Percentiles rank a stretch among this genome's conserved stretches.
Conservation (phyloP, 805 yeast genomes). For the Pichia nanzhaoensis region DNA sequence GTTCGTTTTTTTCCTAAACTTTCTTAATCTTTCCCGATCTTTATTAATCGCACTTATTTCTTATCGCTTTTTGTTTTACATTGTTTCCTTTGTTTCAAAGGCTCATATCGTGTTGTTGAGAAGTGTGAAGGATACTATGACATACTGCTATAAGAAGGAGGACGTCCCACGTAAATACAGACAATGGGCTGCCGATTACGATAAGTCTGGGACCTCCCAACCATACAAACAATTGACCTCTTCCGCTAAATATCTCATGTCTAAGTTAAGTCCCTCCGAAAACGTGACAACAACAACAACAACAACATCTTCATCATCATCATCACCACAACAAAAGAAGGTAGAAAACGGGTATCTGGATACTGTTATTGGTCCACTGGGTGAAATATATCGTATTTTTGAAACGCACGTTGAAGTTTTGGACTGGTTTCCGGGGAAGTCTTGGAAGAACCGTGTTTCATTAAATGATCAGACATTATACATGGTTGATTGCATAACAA, state of each 20-base stretch:
- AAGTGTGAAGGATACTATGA: not conserved
- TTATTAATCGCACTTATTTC: too few species aligned
- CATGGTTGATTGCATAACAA: too few species aligned
- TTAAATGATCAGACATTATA: not conserved
- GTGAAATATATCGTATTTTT: not conserved
- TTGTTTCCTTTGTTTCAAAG: too few species aligned
- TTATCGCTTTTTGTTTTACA: too few species aligned
- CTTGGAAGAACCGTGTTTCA: not conserved
- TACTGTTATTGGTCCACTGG: not conserved
- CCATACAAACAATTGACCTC: slow-evolving; percentile 4
- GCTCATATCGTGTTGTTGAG: too few species aligned
- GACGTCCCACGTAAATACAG: slow-evolving; percentile 1
- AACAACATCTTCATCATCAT: too few species aligned
- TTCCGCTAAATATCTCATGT: slow-evolving; percentile 4
- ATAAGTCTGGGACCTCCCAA: not conserved
- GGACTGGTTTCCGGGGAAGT: not conserved
- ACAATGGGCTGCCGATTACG: slow-evolving; percentile 2
- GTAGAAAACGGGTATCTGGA: not conserved
- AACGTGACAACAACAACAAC: not conserved
- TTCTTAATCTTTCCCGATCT: too few species aligned
- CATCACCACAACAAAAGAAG: too few species aligned
- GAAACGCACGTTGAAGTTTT: not conserved
- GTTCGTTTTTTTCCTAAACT: too few species aligned
- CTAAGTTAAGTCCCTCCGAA: slow-evolving; percentile 1
- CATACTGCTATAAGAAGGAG: not conserved